Base-by-base conservation (phyloP, 306 rosid genomes). In the Neltuma alba region DNA sequence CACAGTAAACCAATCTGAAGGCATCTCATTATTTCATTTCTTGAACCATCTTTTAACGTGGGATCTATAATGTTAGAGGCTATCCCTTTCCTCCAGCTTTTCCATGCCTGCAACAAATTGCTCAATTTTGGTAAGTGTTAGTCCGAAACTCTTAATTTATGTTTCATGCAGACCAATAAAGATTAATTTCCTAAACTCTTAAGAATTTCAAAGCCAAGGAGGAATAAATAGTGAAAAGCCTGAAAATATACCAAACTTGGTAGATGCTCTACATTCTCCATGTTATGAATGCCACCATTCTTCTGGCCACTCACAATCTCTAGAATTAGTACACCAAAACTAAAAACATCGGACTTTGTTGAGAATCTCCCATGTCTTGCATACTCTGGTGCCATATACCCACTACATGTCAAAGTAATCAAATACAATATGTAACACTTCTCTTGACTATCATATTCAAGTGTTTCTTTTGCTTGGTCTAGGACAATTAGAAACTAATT, bases 311-410 rank as follows among this genome's bases (percentile, higher is more conserved):
- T 83, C 11, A 86, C 23, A 11, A 88, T 86, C 79, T 88, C 90
- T 15, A 90, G 74, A 9, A 86, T 0, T 0, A 90, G 38, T 33
- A 88, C 80, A n/a, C 92, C 89, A 25, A 88, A 90, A 30, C 89
- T 77, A 16, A 83, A 90, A 0, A 88, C 83, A 79, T 90, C 88
- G 0, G 86, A 88, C 37, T 90, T 88, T 2, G 48, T 16, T 0
- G 90, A 90, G 38, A 80, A 77, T 7, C 44, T 50, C 79, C 89
- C 92, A 9, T 79, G 80, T 45, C 78, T 81, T 14, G 75, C 83
- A 42, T 90, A 88, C 11, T 90, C 87, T 0, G 88, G 90, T 65
- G 88, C 89, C 91, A 90, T 88, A 36, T 90, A 90, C 9, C 90
- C 91, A 2, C 90, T 90, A 20, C 75, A 63, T 30, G 5, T 69